phyloP scores from a whole-genome alignment of 2,329 filamentous ascomycete species.

The Aureobasidium sp. region DNA sequence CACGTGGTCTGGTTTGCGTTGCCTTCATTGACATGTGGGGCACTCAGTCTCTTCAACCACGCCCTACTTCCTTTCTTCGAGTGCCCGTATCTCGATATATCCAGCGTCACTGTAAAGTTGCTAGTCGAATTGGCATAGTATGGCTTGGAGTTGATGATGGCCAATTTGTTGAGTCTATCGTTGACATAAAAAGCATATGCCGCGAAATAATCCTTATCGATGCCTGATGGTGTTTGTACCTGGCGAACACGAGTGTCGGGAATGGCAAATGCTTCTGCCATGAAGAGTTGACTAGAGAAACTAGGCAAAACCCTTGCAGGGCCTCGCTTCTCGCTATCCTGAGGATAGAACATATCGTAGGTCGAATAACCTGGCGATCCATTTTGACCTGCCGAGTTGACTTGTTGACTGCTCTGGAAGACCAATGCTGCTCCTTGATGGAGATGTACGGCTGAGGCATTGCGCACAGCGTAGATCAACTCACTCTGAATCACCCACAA shows the following conservation, averaged over 20 bases:
- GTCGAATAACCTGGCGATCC: conserved; percentile 25
- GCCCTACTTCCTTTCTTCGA: not conserved
- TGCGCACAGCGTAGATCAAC: conserved; percentile 33
- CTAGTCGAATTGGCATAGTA: conserved; percentile 25
- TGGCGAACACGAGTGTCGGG: conserved; percentile 21
- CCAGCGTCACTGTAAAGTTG: conserved; percentile 21
- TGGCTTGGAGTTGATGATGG: conserved; percentile 24
- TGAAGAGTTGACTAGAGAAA: conserved; percentile 24
- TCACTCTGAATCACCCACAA: conserved; percentile 35
- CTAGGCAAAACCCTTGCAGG: conserved; percentile 23
- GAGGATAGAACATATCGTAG: conserved; percentile 25
- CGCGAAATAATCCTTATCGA: conserved; percentile 23
- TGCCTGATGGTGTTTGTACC: conserved; percentile 19
- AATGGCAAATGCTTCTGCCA: conserved; percentile 25
- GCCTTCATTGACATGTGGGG: conserved; percentile 23
- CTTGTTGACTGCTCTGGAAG: conserved; percentile 25
- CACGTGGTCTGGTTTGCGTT: conserved; percentile 23
- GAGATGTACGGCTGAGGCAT: conserved; percentile 32
- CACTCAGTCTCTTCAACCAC: conserved; percentile 24
- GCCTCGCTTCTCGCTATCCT: conserved; percentile 21
- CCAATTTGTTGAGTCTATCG: conserved; percentile 23
- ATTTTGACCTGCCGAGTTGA: conserved; percentile 24
- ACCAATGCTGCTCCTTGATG: conserved; percentile 29
- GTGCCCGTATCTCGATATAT: conserved; percentile 12
- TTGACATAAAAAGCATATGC: conserved; percentile 24